Evolutionary conservation across 2,329 filamentous ascomycete species (phyloP).

Genomic region (Fusarium veterinarium): DNA sequence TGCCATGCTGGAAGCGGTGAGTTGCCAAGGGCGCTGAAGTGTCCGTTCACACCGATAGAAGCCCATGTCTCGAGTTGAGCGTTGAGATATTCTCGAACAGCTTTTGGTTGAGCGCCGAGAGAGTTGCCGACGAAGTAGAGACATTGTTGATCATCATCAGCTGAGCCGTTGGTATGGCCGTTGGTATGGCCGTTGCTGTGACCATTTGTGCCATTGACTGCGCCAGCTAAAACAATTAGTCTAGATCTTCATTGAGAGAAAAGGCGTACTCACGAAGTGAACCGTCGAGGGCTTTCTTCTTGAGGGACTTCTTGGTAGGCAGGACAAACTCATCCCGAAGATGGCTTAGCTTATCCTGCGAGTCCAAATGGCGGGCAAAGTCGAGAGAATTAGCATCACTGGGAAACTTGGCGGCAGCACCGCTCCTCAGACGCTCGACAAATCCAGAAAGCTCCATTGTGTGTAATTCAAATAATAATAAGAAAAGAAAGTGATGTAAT

Average conservation of each 20-base stretch:
- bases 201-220: conserved; percentile 28
- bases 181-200: conserved; percentile 40
- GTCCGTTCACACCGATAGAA: conserved; percentile 84
- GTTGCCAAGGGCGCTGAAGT: conserved; percentile 77
- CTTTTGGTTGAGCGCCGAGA: conserved; percentile 82
- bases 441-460: conserved; percentile 54
- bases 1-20: conserved; percentile 79
- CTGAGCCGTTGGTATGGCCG: conserved; percentile 32
- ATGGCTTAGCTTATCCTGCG: conserved; percentile 67
- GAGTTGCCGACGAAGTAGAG: conserved; percentile 94
- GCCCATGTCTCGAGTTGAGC: conserved; percentile 86
- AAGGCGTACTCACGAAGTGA: conserved; percentile 50
- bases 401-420: conserved; percentile 59
- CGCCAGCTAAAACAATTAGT: conserved; percentile 12
- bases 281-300: conserved; percentile 68
- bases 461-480: no score
- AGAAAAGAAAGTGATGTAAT: not conserved
- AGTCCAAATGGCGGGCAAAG: conserved; percentile 66
- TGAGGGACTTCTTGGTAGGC: conserved; percentile 78
- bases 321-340: conserved; percentile 80
- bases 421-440: conserved; percentile 55
- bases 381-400: conserved; percentile 58
- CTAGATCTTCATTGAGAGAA: fast-evolving
- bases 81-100: conserved; percentile 72
- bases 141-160: conserved; percentile 49